Evolutionary conservation across 2,329 filamentous ascomycete genomes (phyloP).

Genomic region (Fusarium equiseti): DNA sequence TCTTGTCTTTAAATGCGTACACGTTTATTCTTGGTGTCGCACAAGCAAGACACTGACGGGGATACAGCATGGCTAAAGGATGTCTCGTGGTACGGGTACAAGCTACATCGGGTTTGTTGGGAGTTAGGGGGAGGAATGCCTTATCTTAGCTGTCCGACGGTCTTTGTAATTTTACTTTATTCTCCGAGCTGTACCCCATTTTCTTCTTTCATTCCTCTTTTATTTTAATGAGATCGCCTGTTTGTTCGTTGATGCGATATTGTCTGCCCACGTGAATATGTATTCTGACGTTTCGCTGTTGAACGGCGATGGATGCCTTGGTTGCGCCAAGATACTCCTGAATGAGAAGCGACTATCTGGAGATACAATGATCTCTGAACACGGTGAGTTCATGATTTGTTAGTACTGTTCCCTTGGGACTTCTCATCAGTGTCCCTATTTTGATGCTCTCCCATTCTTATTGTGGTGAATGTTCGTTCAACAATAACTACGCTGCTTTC

Average conservation of each 20-base stretch:
- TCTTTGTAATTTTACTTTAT: not conserved
- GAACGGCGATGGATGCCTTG: constrained; percentile 31
- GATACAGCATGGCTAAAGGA: too few species aligned
- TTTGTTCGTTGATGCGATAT: not conserved
- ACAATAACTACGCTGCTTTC: too few species aligned
- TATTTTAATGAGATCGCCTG: not conserved
- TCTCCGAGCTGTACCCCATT: not conserved
- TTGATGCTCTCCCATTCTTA: too few species aligned
- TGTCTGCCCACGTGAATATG: constrained; percentile 1
- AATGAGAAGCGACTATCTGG: constrained; percentile 29
- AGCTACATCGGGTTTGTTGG: not conserved
- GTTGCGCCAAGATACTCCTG: constrained; percentile 44
- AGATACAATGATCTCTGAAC: not conserved
- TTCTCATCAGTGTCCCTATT: too few species aligned
- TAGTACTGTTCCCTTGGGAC: too few species aligned
- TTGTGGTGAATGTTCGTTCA: too few species aligned
- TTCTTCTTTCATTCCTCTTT: not conserved
- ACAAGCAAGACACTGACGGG: not conserved
- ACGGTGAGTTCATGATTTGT: constrained; percentile 11
- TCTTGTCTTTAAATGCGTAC: constrained; percentile 1
- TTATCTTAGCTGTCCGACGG: not conserved
- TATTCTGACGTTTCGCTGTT: constrained; percentile 6
- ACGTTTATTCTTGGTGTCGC: constrained; percentile 8
- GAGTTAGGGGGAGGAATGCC: not conserved
- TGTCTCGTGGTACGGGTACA: constrained; percentile 18